Base-by-base conservation (phyloP, 306 rosid genomes). In the Ochetophila trinervis region DNA sequence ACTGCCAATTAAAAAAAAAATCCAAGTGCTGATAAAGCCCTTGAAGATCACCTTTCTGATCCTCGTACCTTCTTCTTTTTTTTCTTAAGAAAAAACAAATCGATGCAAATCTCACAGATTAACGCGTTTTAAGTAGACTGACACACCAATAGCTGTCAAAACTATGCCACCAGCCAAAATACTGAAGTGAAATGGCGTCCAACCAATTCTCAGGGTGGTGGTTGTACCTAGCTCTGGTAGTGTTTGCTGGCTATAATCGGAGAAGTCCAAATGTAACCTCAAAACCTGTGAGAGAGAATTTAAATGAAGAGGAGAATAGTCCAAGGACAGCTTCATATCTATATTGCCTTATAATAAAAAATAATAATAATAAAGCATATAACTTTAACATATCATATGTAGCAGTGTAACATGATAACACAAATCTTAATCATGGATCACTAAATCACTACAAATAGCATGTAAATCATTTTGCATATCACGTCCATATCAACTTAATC, bases 191-290 rank as follows among this genome's bases (percentile, higher is more conserved):
- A 37, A 12, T 69, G 84, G 58, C 52, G 76, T 64, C 73, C 74
- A 63, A 48, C 78, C 78, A 19, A 9, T 49, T 67, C 22, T 73
- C 67, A 66, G 73, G 67, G 23, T 22, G 11, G 70, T 72, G 0
- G 63, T 34, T 60, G 79, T 68, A 53, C 42, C 70, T 10, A 69
- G 65, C 61, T 45, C 50, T 44, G 67, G 55, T 54, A 42, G 18
- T 30, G 30, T 62, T 62, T 57, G 62, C 61, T 74, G 79, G 48
- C 62, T 50, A 36, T 80, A 80, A 67, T 79, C 79, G 5, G 72
- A 67, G 49, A 68, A 84, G 47, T 89, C 97, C 87, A 93, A 75
- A 78, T 90, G 88, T 82, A 93, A 72, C 78, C 85, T 93, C 67
- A 93, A 73, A 56, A 82, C 87, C 98, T 93, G 88, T 62, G 73